Base-by-base conservation (phyloP, 371 early-diverging fungal genomes). In the Apophysomyces elegans region DNA sequence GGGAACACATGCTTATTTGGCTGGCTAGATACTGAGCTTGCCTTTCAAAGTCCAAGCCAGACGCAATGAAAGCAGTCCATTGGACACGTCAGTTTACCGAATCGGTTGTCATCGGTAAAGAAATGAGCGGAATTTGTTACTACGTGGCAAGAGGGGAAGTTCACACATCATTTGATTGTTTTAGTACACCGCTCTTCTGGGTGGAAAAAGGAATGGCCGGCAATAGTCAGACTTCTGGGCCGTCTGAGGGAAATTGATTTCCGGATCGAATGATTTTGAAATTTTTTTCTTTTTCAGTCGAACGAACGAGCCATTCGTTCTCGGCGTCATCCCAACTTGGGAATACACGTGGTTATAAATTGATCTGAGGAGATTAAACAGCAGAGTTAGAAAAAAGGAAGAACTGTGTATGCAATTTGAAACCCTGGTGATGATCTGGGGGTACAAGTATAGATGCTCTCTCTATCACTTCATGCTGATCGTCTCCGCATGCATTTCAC, bases 181-280 rank as follows among this genome's bases (percentile, higher is more conserved):
- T 26, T 26, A 26, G 32, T 26, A 26, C 3, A 26, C 32, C 32
- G 3, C 32, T 26, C 32, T 26, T 26, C 32, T 26, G 32, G 32
- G 32, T 26, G 32, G 32, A 26, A 26, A 26, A 9, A 21, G 21
- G 21, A 50, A 21, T 50, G 47, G 32, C 32, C 32, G 32, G 2
- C 32, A 26, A 26, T 26, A 26, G 32, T 26, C 32, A 26, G 32
- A 26, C 32, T 26, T 26, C 32, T 26, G 32, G 32, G 32, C 32
- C 2, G 32, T 26, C 32, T 26, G 21, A 18, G 18, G 47, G 18
- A 26, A 26, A 50, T 26, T 26, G 21, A n/a, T 50, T 50, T 21
- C 54, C 54, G 54, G 54, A 50, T 50, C 54, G 54, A 50, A 50
- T 50, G 54, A 50, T 50, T 50, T 50, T 50, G 54, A 50, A 50